A percentile compares a stretch with the other conserved stretches of the same genome.
These are phyloP conservation scores for Barnettozyma siamensis DNA, from an alignment of 805 yeast genomes.

Conservation along the genomic window DNA sequence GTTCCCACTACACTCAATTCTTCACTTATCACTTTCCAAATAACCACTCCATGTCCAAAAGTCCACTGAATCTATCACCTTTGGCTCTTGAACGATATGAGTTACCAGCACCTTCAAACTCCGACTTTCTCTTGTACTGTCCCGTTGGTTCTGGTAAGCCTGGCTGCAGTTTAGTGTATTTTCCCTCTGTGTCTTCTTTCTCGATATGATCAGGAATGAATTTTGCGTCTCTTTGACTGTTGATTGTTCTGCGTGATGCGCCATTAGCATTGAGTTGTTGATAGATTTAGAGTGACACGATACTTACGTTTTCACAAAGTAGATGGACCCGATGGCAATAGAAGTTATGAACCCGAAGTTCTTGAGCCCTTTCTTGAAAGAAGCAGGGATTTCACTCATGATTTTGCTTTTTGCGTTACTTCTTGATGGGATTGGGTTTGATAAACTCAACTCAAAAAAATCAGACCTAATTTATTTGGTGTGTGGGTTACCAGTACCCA, in stretches of 20 bases:
- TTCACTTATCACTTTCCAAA: conserved; percentile 10
- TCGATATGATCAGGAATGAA: conserved; percentile 29
- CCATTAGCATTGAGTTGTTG: conserved; percentile 1
- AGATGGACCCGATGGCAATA: conserved; percentile 24
- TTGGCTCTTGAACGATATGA: conserved; percentile 51
- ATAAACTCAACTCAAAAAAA: no score
- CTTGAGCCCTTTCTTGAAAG: conserved; percentile 17
- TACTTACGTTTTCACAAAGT: conserved; percentile 25
- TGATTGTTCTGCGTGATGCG: conserved; percentile 21
- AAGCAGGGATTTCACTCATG: conserved; percentile 7
- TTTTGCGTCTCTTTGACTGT: conserved; percentile 29
- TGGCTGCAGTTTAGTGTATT: conserved; percentile 39
- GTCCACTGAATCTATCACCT: conserved; percentile 43
- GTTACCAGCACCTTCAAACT: conserved; percentile 63
- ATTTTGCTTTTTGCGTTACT: no score
- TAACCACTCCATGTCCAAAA: conserved; percentile 21
- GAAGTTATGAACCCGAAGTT: conserved; percentile 23
- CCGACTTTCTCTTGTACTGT: conserved; percentile 44
- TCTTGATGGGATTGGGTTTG: no score
- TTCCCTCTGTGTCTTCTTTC: conserved; percentile 11
- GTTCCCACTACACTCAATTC: not conserved
- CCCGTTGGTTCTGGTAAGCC: conserved; percentile 46
- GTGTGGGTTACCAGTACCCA: no score
- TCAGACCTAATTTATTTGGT: no score
- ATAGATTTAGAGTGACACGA: no score